Percentiles rank a stretch among this genome's conserved stretches.
phyloP scores from a whole-genome alignment of 1,284 basidiomycete species.

The Naganishia sp. region DNA sequence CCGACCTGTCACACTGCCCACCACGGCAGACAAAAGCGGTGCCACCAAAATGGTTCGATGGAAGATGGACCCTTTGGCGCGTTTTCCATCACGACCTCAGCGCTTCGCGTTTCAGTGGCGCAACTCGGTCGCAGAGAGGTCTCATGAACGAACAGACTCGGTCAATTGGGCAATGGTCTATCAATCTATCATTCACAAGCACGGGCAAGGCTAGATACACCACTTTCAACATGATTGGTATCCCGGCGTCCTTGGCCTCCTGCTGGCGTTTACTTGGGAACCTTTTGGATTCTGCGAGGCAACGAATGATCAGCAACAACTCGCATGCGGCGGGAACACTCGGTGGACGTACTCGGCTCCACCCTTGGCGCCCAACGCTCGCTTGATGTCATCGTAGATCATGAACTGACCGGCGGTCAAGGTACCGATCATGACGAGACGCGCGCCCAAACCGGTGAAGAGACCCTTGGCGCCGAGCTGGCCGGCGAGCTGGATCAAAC shows the following conservation, averaged over 20 bases:
- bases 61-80: too few species aligned
- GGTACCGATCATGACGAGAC: conserved; percentile 59
- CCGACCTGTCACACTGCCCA: background rate
- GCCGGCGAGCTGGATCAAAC: conserved; percentile 56
- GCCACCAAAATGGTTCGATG: background rate
- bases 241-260: conserved; percentile 11
- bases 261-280: conserved; percentile 44
- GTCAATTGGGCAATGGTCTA: conserved; percentile 26
- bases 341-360: conserved; percentile 14
- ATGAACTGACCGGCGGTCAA: conserved; percentile 59
- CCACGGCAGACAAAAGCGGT: too few species aligned
- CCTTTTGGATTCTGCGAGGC: conserved; percentile 55
- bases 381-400: conserved; percentile 37
- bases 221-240: conserved; percentile 19
- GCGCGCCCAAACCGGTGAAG: conserved; percentile 55
- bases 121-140: background rate
- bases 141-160: background rate
- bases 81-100: background rate
- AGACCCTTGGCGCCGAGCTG: conserved; percentile 59
- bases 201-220: background rate
- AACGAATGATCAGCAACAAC: conserved; percentile 41
- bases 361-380: conserved; percentile 27
- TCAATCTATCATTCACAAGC: conserved; percentile 2
- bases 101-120: background rate
- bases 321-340: background rate